Percentiles rank a stretch among this genome's conserved stretches.
Conservation (phyloP, 768 basidiomycete genomes). For the Rhodotorula diobovata region DNA sequence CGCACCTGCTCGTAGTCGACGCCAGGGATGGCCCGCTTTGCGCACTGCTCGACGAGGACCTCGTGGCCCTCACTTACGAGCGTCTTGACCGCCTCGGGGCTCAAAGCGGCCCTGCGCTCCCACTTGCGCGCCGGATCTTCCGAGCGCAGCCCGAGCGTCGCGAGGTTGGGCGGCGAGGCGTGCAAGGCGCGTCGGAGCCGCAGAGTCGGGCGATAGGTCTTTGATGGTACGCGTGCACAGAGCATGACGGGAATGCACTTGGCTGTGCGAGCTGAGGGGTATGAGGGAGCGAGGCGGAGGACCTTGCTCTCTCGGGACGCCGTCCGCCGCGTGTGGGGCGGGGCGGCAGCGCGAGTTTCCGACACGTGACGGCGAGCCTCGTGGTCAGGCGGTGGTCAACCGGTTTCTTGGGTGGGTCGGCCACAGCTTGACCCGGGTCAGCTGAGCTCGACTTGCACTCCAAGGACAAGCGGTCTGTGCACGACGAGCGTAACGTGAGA, state of each 20-base stretch:
- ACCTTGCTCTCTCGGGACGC: too few relatives aligned
- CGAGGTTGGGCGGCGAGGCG: not conserved
- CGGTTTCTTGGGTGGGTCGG: too few relatives aligned
- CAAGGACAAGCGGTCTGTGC: too few relatives aligned
- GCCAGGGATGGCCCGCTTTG: slow-evolving; percentile 65
- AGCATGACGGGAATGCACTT: not conserved
- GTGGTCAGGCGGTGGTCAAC: too few relatives aligned
- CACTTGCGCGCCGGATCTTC: slow-evolving; percentile 77
- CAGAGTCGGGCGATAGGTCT: not conserved
- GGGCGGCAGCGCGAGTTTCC: too few relatives aligned
- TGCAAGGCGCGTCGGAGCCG: not conserved
- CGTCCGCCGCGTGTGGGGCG: too few relatives aligned
- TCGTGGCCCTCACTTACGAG: slow-evolving; percentile 60
- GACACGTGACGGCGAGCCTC: too few relatives aligned
- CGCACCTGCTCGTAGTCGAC: slow-evolving; percentile 63
- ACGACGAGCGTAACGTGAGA: too few relatives aligned
- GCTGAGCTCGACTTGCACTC: too few relatives aligned
- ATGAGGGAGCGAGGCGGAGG: not conserved
- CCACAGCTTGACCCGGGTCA: too few relatives aligned
- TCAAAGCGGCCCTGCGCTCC: slow-evolving; percentile 80
- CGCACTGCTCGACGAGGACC: slow-evolving; percentile 72
- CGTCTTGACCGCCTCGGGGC: slow-evolving; percentile 64
- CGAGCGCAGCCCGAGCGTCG: slow-evolving; percentile 58
- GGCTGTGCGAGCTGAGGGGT: too few relatives aligned
- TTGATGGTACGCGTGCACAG: not conserved